A percentile compares a stretch with the other conserved stretches of the same genome.
Conservation (phyloP, 2,329 filamentous ascomycete genomes). For the Plectosphaerella sp. region DNA sequence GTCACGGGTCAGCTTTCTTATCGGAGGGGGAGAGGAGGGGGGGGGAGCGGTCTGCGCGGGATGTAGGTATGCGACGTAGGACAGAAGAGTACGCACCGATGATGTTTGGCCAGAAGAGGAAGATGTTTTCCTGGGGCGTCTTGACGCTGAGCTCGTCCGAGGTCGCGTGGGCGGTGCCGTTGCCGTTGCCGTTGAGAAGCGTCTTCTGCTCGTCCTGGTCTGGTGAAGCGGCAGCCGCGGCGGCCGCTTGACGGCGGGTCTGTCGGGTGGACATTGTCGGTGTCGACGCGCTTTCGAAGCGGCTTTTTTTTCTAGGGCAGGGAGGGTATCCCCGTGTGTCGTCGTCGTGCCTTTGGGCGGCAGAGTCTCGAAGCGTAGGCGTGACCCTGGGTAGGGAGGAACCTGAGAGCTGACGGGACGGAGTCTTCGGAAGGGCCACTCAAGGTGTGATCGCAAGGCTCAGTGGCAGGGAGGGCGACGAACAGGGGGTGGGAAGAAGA, state of each 20-base stretch:
- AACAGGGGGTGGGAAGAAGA: not conserved
- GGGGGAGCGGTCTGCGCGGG: not conserved
- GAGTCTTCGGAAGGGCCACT: not conserved
- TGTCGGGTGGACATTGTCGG: slow-evolving; percentile 31
- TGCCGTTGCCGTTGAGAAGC: slow-evolving; percentile 43
- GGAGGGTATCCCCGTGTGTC: not conserved
- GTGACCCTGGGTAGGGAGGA: not conserved
- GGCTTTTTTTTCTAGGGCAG: too few relatives aligned
- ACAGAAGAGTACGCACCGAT: slow-evolving; percentile 55
- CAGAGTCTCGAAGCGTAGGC: not conserved
- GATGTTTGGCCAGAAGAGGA: slow-evolving; percentile 76
- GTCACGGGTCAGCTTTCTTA: not conserved
- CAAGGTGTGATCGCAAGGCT: not conserved
- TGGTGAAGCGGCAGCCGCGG: slow-evolving; percentile 15
- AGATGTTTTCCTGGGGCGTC: slow-evolving; percentile 65
- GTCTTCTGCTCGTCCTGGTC: slow-evolving; percentile 9
- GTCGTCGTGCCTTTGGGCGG: not conserved
- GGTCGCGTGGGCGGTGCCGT: slow-evolving; percentile 33
- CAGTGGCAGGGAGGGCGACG: not conserved
- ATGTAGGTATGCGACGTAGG: too few relatives aligned
- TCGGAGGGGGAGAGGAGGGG: not conserved
- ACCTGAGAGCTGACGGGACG: slow-evolving; percentile 3
- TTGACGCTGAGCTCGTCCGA: slow-evolving; percentile 16
- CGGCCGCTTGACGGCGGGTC: slow-evolving; percentile 32
- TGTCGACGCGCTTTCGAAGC: too few relatives aligned